phyloP scores from a whole-genome alignment of 2,329 filamentous ascomycete genomes.

The Phialocephala sp. region DNA sequence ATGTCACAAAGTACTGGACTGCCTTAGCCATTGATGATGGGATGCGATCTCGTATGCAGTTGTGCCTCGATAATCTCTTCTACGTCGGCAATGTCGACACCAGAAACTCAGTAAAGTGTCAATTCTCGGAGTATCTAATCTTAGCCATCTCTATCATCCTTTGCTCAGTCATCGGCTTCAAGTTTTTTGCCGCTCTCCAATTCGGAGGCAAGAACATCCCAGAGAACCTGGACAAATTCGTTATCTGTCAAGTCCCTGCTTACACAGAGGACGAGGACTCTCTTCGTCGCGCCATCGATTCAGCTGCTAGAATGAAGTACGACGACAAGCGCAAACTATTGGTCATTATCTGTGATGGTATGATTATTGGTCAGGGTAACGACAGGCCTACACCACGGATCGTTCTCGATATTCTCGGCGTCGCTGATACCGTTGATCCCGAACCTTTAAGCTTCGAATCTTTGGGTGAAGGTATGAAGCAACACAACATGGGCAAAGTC shows the following conservation, averaged over 20 bases:
- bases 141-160: conserved; percentile 83
- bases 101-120: conserved; percentile 81
- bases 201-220: conserved; percentile 91
- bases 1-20: conserved; percentile 85
- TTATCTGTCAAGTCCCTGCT: conserved; percentile 96
- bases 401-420: conserved; percentile 94
- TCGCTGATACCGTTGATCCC: conserved; percentile 90
- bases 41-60: conserved; percentile 71
- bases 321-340: conserved; percentile 98
- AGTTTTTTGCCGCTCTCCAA: conserved; percentile 95
- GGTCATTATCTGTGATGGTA: conserved; percentile 92
- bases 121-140: conserved; percentile 89
- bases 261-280: conserved; percentile 99
- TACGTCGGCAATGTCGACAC: conserved; percentile 93
- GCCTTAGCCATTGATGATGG: conserved; percentile 63
- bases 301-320: conserved; percentile 91
- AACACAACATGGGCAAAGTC: conserved; percentile 99
- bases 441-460: conserved; percentile 97
- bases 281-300: conserved; percentile 94
- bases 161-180: conserved; percentile 85
- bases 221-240: conserved; percentile 96
- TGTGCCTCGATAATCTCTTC: conserved; percentile 92
- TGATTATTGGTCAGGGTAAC: conserved; percentile 99
- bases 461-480: conserved; percentile 92
- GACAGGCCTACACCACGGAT: conserved; percentile 95